phyloP scores from a whole-genome alignment of 2,329 filamentous ascomycete genomes.

The Aspergillus intermedius region DNA sequence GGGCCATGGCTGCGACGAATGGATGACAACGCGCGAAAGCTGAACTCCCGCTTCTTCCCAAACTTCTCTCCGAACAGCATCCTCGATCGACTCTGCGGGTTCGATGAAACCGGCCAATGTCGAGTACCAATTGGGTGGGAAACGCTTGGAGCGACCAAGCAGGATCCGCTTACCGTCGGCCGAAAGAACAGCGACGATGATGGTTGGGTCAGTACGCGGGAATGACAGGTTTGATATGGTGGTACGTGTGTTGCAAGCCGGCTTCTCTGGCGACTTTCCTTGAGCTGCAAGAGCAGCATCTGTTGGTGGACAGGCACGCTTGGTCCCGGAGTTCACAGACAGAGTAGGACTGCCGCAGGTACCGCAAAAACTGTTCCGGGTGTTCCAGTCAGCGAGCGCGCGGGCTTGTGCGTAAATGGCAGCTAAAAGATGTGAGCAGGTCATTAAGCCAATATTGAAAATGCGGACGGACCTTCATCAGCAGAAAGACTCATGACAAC shows the following conservation, averaged over 20 bases:
- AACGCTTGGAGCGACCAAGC: constrained; percentile 77
- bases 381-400: constrained; percentile 89
- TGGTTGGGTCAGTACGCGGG: constrained; percentile 85
- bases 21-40: constrained; percentile 70
- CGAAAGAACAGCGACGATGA: constrained; percentile 90
- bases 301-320: constrained; percentile 40
- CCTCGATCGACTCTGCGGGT: constrained; percentile 77
- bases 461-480: constrained; percentile 49
- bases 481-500: constrained; percentile 56
- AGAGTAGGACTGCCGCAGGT: constrained; percentile 80
- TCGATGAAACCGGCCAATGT: constrained; percentile 84
- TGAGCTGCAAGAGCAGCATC: constrained; percentile 30
- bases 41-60: constrained; percentile 78
- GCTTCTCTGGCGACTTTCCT: constrained; percentile 42
- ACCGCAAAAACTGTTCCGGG: constrained; percentile 83
- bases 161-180: constrained; percentile 70
- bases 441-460: neutral
- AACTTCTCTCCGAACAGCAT: constrained; percentile 74
- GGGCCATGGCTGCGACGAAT: constrained; percentile 82
- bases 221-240: constrained; percentile 88
- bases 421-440: constrained; percentile 46
- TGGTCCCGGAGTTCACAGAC: constrained; percentile 38
- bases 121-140: constrained; percentile 78
- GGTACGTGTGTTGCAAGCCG: constrained; percentile 70
- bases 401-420: constrained; percentile 87